A percentile compares a stretch with the other conserved stretches of the same genome.
Evolutionary conservation across 116 monocot genomes (phyloP).

Genomic region (Iris pallida): DNA sequence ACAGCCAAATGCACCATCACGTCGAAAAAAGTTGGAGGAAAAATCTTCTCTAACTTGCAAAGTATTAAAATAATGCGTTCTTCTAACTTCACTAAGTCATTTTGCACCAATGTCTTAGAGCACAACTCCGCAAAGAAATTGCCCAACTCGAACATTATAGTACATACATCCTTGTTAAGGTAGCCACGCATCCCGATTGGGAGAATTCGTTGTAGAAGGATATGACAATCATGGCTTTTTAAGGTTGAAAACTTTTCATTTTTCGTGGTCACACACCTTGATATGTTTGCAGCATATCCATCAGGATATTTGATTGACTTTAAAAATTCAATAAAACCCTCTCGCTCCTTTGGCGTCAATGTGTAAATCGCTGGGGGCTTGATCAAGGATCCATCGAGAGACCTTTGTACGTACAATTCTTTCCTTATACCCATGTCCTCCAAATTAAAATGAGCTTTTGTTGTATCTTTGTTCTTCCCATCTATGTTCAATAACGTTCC

Average conservation of each 20-base stretch:
- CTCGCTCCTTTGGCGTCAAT: not conserved
- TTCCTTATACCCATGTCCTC: not conserved
- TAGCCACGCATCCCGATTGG: not conserved
- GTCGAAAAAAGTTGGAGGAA: constrained; percentile 7
- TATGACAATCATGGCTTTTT: constrained; percentile 11
- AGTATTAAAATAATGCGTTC: constrained; percentile 3
- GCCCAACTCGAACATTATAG: not conserved
- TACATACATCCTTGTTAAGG: not conserved
- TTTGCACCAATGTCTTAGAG: not conserved
- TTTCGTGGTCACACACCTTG: not conserved
- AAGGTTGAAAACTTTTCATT: not conserved
- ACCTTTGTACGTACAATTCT: not conserved
- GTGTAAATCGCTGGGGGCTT: not conserved
- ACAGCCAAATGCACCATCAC: constrained; percentile 13
- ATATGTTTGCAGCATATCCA: constrained; percentile 7
- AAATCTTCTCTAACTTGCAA: constrained; percentile 1
- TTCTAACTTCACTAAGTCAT: not conserved
- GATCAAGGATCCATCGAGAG: not conserved
- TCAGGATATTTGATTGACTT: not conserved
- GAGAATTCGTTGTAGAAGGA: constrained; percentile 7
- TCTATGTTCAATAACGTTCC: too few species aligned
- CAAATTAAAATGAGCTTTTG: not conserved
- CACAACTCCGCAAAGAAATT: constrained; percentile 5
- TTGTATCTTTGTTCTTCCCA: not conserved
- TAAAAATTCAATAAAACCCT: not conserved